These are phyloP conservation scores for Gryganskiella cystojenkinii DNA, from an alignment of 192 early-diverging fungal species.

Conservation along the genomic window DNA sequence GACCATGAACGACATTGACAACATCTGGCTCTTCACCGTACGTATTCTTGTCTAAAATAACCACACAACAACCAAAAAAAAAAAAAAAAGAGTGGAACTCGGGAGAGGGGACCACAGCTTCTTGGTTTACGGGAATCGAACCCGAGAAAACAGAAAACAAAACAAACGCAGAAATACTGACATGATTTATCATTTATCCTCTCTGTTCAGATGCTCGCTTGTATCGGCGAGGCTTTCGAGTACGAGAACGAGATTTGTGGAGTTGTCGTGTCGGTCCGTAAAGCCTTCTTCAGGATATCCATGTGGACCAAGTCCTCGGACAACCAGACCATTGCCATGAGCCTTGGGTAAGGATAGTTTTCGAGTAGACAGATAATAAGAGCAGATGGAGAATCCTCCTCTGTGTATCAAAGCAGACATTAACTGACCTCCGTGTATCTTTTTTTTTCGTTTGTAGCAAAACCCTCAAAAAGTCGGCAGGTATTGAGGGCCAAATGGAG, in stretches of 20 bases:
- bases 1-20: slow-evolving; percentile 80
- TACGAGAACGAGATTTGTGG: slow-evolving; percentile 86
- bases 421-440: background rate
- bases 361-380: background rate
- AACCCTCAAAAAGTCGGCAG: slow-evolving; percentile 31
- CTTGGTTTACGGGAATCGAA: slow-evolving; percentile 10
- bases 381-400: background rate
- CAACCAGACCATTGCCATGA: slow-evolving; percentile 57
- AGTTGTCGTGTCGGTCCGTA: slow-evolving; percentile 87
- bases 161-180: slow-evolving; percentile 2
- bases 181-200: background rate
- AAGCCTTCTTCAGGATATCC: slow-evolving; percentile 83
- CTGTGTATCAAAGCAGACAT: background rate
- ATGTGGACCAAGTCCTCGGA: slow-evolving; percentile 82
- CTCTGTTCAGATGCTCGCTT: slow-evolving; percentile 78
- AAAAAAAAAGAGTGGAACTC: background rate
- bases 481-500: slow-evolving; percentile 34
- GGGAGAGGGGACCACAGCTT: background rate
- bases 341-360: slow-evolving; percentile 62
- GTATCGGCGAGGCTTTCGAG: slow-evolving; percentile 89
- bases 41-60: background rate
- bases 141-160: background rate
- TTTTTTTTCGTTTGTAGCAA: slow-evolving; percentile 8
- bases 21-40: slow-evolving; percentile 88
- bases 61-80: background rate